Evolutionary conservation across 495 filamentous ascomycete species (phyloP), one percentile per base, ranked within the genome.

Genomic region (Penicillium bialowiezense): DNA sequence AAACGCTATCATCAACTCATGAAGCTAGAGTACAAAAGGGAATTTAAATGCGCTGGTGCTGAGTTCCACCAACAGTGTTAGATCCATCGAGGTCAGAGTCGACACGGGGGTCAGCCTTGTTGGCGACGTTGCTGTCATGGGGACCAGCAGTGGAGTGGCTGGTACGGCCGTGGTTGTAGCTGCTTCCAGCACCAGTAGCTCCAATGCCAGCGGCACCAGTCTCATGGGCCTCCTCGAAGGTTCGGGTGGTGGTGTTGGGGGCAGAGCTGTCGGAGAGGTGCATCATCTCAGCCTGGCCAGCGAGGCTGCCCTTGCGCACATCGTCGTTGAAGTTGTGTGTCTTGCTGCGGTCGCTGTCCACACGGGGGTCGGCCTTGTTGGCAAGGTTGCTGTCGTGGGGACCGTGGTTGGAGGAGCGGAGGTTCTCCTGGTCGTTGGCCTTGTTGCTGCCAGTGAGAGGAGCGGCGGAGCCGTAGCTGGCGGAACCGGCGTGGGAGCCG

Each of bases 111-210:
- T 67, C 55, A 8, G 66, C 65, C 58, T 81, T 80, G 68, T 85
- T 86, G 43, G 75, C 67, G 12, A 81, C 18, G 55, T 76, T 71
- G 41, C 72, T 79, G 43, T 55, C 56, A 66, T 72, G 74, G 4
- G 69, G 76, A 43, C 57, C 57, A 28, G 40, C 50, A 37, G 54
- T 57, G 17, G 24, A 15, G 17, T 31, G 13, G 7, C 18, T 20
- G 13, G 18, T 32, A 19, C 40, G 10, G 9, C 71, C 69, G 34
- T 58, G 52, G 32, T 65, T 76, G 44, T 58, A 60, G 50, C 44
- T 56, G 52, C 52, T 53, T 40, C 45, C 50, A 38, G 48, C 43
- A 32, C 43, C 12, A 32, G 29, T 3, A 10, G 7, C 7, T 3
- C 3, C 12, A 13, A 12, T 13, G 10, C 29, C 29, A 8, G 48